These are phyloP conservation scores for Hymenoscyphus fraxineus DNA, from an alignment of 2,329 filamentous ascomycete genomes.

Conservation along the genomic window DNA sequence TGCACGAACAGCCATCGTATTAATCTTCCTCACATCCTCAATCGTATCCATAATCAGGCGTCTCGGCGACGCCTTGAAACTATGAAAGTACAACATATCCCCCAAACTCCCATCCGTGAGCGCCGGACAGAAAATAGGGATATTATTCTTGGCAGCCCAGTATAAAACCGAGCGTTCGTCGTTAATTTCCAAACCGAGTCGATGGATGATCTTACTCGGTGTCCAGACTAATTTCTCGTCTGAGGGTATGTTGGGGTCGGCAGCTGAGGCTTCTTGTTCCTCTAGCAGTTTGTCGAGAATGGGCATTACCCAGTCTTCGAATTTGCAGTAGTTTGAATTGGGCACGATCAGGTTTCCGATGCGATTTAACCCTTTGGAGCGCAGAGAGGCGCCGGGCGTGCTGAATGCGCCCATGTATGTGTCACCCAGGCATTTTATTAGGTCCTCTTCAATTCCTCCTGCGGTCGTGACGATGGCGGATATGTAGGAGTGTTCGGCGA, in stretches of 20 bases:
- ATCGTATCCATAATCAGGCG: slow-evolving; percentile 88
- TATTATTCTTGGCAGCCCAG: slow-evolving; percentile 96
- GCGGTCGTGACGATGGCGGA: slow-evolving; percentile 93
- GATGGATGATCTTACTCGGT: slow-evolving; percentile 83
- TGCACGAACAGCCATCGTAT: slow-evolving; percentile 83
- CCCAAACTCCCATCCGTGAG: slow-evolving; percentile 92
- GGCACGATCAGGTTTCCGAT: slow-evolving; percentile 96
- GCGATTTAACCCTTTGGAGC: slow-evolving; percentile 83
- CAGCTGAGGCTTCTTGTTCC: slow-evolving; percentile 81
- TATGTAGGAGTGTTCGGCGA: slow-evolving; percentile 89
- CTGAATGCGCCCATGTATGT: slow-evolving; percentile 90
- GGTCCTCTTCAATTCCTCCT: slow-evolving; percentile 92
- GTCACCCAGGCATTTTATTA: slow-evolving; percentile 95
- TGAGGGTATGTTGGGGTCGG: slow-evolving; percentile 22
- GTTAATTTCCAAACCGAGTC: slow-evolving; percentile 90
- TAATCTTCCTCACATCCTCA: slow-evolving; percentile 88
- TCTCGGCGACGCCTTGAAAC: slow-evolving; percentile 79
- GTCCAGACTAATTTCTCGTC: slow-evolving; percentile 79
- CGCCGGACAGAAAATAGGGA: slow-evolving; percentile 94
- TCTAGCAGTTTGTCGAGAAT: slow-evolving; percentile 92
- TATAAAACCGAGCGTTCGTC: slow-evolving; percentile 86
- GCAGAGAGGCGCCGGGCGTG: slow-evolving; percentile 70
- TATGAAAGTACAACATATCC: slow-evolving; percentile 99
- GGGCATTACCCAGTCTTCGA: slow-evolving; percentile 96
- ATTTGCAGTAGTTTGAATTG: slow-evolving; percentile 95